These are phyloP conservation scores for Penicillium sp. DNA, from an alignment of 2,329 filamentous ascomycete species.

Conservation along the genomic window DNA sequence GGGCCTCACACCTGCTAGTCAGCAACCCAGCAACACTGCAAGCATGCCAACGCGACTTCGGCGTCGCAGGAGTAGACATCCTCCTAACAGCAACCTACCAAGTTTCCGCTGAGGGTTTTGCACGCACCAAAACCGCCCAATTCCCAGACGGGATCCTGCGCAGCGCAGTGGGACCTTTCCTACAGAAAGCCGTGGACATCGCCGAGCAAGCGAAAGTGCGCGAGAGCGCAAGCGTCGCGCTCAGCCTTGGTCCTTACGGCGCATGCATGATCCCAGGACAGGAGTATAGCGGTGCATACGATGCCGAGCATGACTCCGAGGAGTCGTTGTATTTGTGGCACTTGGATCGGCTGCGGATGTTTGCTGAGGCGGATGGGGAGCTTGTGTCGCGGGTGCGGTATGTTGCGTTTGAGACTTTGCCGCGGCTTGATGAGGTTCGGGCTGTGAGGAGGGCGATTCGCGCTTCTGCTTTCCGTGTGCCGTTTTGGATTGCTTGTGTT, in stretches of 20 bases:
- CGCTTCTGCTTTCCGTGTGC: conserved; percentile 21
- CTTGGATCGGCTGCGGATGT: conserved; percentile 45
- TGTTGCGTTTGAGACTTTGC: conserved; percentile 59
- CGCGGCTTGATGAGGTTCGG: conserved; percentile 53
- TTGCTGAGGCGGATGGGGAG: conserved; percentile 34
- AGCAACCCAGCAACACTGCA: conserved; percentile 45
- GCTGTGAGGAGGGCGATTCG: conserved; percentile 40
- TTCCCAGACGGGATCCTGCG: conserved; percentile 40
- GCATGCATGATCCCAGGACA: conserved; percentile 56
- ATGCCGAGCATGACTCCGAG: conserved; percentile 39
- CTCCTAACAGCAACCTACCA: conserved; percentile 62
- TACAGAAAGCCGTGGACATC: conserved; percentile 34
- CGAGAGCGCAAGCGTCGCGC: conserved; percentile 31
- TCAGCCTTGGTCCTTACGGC: conserved; percentile 59
- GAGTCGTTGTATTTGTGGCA: conserved; percentile 51
- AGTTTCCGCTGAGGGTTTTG: conserved; percentile 50
- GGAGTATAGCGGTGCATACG: conserved; percentile 58
- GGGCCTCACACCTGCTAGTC: conserved; percentile 60
- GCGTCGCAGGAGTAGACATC: conserved; percentile 51
- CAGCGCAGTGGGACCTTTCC: conserved; percentile 36
- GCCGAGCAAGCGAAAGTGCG: conserved; percentile 27
- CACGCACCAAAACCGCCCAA: conserved; percentile 39
- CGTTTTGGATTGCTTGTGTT: conserved; percentile 57
- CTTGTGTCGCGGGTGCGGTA: conserved; percentile 39
- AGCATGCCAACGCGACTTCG: conserved; percentile 51